phyloP scores from a whole-genome alignment of 768 basidiomycete genomes.

The Termitomyces sp. region DNA sequence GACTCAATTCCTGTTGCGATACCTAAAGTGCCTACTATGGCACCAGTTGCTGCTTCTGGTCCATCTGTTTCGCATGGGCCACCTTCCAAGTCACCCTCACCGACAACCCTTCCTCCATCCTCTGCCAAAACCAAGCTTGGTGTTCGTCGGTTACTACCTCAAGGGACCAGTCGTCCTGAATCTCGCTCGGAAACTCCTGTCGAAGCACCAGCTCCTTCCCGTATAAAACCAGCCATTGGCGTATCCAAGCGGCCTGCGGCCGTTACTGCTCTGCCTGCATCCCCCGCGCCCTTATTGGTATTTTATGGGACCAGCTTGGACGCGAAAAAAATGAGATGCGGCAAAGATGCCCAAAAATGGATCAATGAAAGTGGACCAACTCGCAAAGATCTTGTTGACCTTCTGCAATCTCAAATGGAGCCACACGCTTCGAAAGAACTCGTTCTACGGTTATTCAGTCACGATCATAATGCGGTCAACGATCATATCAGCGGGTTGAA shows the following conservation, averaged over 20 bases:
- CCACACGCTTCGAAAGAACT: conserved; percentile 73
- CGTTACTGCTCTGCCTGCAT: conserved; percentile 24
- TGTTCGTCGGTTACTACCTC: conserved; percentile 69
- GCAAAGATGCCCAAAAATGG: conserved; percentile 79
- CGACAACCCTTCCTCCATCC: conserved; percentile 25
- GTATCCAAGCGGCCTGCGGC: conserved; percentile 39
- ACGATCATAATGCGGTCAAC: conserved; percentile 92
- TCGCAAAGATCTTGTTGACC: conserved; percentile 81
- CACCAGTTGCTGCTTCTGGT: conserved; percentile 22
- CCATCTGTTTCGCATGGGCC: conserved; percentile 28
- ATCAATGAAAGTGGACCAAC: conserved; percentile 80
- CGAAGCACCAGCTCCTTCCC: conserved; percentile 24
- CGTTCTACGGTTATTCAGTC: conserved; percentile 78
- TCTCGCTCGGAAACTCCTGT: conserved; percentile 37
- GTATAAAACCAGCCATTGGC: conserved; percentile 30
- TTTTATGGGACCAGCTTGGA: conserved; percentile 55
- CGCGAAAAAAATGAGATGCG: conserved; percentile 57
- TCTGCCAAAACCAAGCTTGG: conserved; percentile 49
- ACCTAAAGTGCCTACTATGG: conserved; percentile 7
- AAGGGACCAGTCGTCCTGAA: conserved; percentile 49
- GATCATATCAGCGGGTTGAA: conserved; percentile 81
- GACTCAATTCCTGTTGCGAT: neutral
- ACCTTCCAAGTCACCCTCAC: conserved; percentile 39
- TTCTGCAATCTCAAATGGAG: conserved; percentile 90
- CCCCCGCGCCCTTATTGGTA: conserved; percentile 28